Conservation (phyloP, 2,329 filamentous ascomycete genomes). For the Alternaria panax region DNA sequence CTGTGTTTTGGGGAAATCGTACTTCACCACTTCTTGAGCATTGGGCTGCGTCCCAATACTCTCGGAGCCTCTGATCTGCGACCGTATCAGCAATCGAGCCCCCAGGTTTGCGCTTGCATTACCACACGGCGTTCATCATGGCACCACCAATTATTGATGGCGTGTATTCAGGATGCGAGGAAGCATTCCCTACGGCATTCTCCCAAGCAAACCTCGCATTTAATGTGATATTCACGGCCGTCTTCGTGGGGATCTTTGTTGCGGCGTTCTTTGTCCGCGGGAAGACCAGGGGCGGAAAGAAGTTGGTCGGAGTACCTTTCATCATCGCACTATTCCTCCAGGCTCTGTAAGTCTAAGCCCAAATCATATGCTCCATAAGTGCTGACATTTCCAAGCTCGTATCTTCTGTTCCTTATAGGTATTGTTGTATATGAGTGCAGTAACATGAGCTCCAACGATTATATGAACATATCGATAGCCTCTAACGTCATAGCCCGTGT, state of each 20-base stretch:
- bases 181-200: slow-evolving; percentile 17
- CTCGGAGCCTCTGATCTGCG: background rate
- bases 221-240: slow-evolving; percentile 24
- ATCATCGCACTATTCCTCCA: slow-evolving; percentile 17
- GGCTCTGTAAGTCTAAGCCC: slow-evolving; percentile 28
- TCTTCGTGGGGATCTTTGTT: slow-evolving; percentile 28
- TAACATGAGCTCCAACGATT: background rate
- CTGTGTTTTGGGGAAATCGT: background rate
- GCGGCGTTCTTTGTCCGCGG: slow-evolving; percentile 26
- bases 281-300: slow-evolving; percentile 27
- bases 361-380: background rate
- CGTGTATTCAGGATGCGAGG: slow-evolving; percentile 24
- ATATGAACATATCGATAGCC: slow-evolving; percentile 24
- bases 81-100: background rate
- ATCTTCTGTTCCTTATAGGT: slow-evolving; percentile 17
- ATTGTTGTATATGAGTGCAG: slow-evolving; percentile 26
- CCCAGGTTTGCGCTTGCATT: background rate
- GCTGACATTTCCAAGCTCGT: slow-evolving; percentile 16
- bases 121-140: slow-evolving; percentile 20
- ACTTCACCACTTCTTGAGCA: background rate
- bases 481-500: slow-evolving; percentile 29
- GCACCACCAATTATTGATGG: too few species aligned
- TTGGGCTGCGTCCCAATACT: background rate
- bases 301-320: slow-evolving; percentile 30
- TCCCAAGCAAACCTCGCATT: slow-evolving; percentile 25